Evolutionary conservation across 495 filamentous ascomycete genomes (phyloP).

Genomic region (Annulohypoxylon stygium): DNA sequence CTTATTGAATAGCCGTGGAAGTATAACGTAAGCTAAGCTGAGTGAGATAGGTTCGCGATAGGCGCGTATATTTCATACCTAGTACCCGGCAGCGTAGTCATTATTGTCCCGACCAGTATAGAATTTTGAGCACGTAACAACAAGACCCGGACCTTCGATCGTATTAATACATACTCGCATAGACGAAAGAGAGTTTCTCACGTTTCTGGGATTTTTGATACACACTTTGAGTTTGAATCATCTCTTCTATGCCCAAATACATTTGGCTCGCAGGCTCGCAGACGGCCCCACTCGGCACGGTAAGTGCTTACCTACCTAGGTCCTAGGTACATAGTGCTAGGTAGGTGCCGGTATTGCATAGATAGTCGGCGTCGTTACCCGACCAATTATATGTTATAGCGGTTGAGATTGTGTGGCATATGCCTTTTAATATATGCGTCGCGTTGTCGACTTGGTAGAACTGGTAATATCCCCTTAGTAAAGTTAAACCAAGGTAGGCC

Average conservation of each 20-base stretch:
- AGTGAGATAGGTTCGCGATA: slow-evolving; percentile 34
- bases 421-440: neutral
- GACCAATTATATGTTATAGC: neutral
- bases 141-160: neutral
- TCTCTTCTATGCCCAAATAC: slow-evolving; percentile 6
- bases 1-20: slow-evolving; percentile 67
- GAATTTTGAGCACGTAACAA: slow-evolving; percentile 20
- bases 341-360: neutral
- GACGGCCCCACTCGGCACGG: slow-evolving; percentile 29
- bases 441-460: neutral
- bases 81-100: neutral
- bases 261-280: neutral
- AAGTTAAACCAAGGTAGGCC: neutral
- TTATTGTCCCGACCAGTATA: slow-evolving; percentile 32
- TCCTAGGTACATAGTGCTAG: neutral
- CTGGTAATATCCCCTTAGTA: neutral
- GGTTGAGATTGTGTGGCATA: neutral
- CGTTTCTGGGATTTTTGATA: neutral
- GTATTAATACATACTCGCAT: neutral
- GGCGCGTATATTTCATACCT: neutral
- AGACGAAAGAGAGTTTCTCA: neutral
- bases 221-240: neutral
- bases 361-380: neutral
- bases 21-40: slow-evolving; percentile 40
- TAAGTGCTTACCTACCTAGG: neutral